These are phyloP conservation scores for Nasturtium officinale DNA, from an alignment of 345 rosid genomes.

Conservation along the genomic window DNA sequence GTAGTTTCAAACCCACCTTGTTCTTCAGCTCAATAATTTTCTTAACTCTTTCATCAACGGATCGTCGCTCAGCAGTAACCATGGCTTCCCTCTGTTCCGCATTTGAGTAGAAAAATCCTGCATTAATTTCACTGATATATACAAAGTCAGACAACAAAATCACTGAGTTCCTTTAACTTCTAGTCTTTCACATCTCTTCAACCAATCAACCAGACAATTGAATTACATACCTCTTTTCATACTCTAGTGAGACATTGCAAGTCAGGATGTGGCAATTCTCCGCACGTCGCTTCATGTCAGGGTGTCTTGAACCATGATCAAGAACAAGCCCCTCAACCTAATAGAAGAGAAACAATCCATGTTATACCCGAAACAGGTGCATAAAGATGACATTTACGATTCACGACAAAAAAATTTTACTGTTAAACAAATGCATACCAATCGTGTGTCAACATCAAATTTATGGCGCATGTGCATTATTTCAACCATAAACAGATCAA, in stretches of 20 bases:
- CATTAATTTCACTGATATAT: constrained; percentile 82
- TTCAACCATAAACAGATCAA: constrained; percentile 98
- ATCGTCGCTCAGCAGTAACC: constrained; percentile 92
- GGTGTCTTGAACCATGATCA: constrained; percentile 99
- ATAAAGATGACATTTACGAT: constrained; percentile 1
- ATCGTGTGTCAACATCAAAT: constrained; percentile 91
- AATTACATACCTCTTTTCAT: constrained; percentile 78
- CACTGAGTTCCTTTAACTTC: neutral
- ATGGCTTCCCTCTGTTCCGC: constrained; percentile 98
- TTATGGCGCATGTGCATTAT: constrained; percentile 99
- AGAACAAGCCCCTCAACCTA: constrained; percentile 98
- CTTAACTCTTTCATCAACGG: constrained; percentile 84
- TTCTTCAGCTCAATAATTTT: constrained; percentile 88
- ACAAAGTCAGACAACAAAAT: constrained; percentile 47
- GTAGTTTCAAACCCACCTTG: constrained; percentile 51
- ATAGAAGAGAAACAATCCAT: constrained; percentile 8
- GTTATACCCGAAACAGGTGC: neutral
- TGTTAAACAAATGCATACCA: constrained; percentile 51
- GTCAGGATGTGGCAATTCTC: constrained; percentile 94
- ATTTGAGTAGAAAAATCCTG: constrained; percentile 98
- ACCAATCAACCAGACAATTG: neutral
- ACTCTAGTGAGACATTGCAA: constrained; percentile 92
- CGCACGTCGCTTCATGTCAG: constrained; percentile 97
- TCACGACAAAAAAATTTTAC: neutral
- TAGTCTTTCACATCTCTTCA: constrained; percentile 2